Percentiles rank a stretch among this genome's conserved stretches.
Evolutionary conservation across 352 stramenopile genomes (phyloP).

Genomic region (Phytophthora sojae): DNA sequence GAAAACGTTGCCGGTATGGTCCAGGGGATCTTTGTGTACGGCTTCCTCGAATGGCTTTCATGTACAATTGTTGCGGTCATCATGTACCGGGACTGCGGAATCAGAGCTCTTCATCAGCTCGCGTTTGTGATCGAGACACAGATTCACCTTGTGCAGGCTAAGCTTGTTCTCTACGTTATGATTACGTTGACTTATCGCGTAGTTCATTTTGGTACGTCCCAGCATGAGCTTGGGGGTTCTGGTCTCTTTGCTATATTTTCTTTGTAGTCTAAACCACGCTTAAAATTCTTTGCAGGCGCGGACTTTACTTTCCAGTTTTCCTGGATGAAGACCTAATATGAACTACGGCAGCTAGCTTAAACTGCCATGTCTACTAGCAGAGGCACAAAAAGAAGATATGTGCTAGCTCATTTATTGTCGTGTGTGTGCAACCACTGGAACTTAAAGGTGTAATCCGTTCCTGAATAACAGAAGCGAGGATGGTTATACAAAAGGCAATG

Average conservation of each 20-base stretch:
- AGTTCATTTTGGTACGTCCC: constrained; percentile 3
- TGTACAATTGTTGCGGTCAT: constrained; percentile 6
- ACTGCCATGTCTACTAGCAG: too few species aligned
- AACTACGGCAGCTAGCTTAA: not conserved
- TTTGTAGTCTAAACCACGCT: not conserved
- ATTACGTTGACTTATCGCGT: constrained; percentile 3
- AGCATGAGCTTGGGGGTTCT: not conserved
- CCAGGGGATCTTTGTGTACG: not conserved
- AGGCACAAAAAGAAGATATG: not conserved
- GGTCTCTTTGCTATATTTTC: not conserved
- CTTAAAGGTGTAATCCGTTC: not conserved
- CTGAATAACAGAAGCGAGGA: not conserved
- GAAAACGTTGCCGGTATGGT: not conserved
- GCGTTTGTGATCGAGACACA: constrained; percentile 33
- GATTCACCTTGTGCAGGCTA: constrained; percentile 17
- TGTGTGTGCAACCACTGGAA: not conserved
- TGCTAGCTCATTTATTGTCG: not conserved
- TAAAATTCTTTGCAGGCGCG: not conserved
- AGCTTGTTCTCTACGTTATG: constrained; percentile 18
- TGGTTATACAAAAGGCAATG: not conserved
- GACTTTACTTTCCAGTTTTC: constrained; percentile 7
- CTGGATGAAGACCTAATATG: not conserved
- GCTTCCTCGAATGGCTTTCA: not conserved
- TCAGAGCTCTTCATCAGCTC: not conserved
- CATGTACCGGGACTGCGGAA: constrained; percentile 1